Percentiles rank a stretch among this genome's conserved stretches.
These are phyloP conservation scores for Quercus engelmannii DNA, from an alignment of 306 rosid species.

Conservation along the genomic window DNA sequence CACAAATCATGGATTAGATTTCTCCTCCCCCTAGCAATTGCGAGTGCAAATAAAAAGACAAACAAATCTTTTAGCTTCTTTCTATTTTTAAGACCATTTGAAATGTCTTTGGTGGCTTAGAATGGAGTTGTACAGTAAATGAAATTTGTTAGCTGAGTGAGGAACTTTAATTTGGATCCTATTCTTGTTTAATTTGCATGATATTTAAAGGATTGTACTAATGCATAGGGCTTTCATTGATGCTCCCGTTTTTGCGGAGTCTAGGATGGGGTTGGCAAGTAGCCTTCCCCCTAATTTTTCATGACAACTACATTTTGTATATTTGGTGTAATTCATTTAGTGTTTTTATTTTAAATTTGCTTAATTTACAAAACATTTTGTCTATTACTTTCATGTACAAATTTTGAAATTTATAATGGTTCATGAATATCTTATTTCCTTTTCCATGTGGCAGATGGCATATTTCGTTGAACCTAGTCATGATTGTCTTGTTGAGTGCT, in stretches of 20 bases:
- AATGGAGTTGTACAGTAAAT: background rate
- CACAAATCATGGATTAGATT: no score
- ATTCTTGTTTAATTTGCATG: background rate
- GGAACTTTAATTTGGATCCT: background rate
- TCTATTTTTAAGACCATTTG: background rate
- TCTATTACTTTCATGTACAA: background rate
- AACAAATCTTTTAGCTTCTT: background rate
- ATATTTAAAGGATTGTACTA: background rate
- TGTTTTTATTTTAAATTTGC: background rate
- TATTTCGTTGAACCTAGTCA: conserved; percentile 81
- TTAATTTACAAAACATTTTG: background rate
- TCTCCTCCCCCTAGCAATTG: background rate
- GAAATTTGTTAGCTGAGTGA: background rate
- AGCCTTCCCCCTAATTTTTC: background rate
- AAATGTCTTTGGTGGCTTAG: background rate
- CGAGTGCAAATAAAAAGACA: background rate
- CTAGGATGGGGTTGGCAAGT: no score
- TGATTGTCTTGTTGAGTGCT: conserved; percentile 82
- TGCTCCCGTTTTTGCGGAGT: no score
- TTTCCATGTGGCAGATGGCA: conserved; percentile 56
- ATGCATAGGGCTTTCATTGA: no score
- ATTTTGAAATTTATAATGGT: background rate
- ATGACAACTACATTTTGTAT: background rate
- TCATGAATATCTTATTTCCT: conserved; percentile 8
- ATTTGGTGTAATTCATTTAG: background rate